Percentiles rank a stretch among this genome's conserved stretches.
These are phyloP conservation scores for Coemansia sp. DNA, from an alignment of 192 early-diverging fungal genomes.

Conservation along the genomic window DNA sequence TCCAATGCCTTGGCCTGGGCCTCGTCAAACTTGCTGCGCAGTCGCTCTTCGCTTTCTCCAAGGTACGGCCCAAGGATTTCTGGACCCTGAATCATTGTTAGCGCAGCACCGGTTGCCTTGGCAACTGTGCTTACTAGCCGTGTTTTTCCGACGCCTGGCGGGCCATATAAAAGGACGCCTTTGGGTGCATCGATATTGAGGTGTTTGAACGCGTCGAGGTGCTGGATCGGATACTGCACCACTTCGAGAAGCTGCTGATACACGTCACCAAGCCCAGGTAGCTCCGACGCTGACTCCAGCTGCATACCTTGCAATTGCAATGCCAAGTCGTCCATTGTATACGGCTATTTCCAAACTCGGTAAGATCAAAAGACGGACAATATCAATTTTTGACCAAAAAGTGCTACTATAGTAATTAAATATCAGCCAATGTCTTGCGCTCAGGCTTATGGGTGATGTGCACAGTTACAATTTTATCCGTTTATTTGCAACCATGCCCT, in stretches of 20 bases:
- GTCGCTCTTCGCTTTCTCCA: conserved; percentile 84
- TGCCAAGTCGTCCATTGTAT: conserved; percentile 7
- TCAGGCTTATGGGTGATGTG: background rate
- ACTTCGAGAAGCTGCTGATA: conserved; percentile 75
- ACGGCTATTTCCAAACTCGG: background rate
- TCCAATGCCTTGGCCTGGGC: conserved; percentile 54
- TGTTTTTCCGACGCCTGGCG: conserved; percentile 96
- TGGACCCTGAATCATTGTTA: conserved; percentile 76
- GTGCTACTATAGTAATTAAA: background rate
- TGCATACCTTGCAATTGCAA: conserved; percentile 4
- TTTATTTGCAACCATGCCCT: background rate
- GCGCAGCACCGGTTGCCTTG: conserved; percentile 61
- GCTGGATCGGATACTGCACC: conserved; percentile 72
- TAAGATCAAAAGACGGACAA: background rate
- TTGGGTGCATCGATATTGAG: conserved; percentile 81
- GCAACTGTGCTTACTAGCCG: conserved; percentile 73
- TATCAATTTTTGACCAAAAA: background rate
- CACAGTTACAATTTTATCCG: background rate
- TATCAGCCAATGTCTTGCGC: background rate
- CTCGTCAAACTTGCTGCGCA: conserved; percentile 70
- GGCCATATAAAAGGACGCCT: conserved; percentile 87
- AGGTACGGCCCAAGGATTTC: conserved; percentile 80
- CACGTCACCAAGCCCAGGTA: conserved; percentile 74
- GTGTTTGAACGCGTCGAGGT: conserved; percentile 59
- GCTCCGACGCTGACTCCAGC: conserved; percentile 8